Evolutionary conservation across 202 grass and related monocot genomes (phyloP), one percentile per base, ranked within the genome.

Genomic region (Setaria viridis): DNA sequence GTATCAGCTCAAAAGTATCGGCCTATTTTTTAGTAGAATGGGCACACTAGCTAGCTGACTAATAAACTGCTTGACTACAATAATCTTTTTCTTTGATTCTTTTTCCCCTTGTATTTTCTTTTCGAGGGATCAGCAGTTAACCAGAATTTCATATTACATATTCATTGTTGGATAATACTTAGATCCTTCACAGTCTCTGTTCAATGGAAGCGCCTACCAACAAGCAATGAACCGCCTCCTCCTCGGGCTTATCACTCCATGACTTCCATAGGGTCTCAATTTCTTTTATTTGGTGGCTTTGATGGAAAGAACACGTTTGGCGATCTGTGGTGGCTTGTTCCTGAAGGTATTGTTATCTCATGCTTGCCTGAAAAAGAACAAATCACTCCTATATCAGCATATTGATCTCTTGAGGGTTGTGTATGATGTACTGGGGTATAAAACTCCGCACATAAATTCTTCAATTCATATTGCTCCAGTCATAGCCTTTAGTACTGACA

Each of bases 231-330:
- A 55, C 93, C 91, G 32, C 96, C 96, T 15, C 86, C 84, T 76
- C 84, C 93, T 82, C 89, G 96, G 46, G 93, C 96, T 78, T 98
- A 98, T 84, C 96, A 98, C 62, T 98, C 96, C 75, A 95, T 98
- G 91, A 95, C 79, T 89, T 92, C 83, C 49, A 75, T 95, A 79
- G 89, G 91, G 46, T 72, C 89, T 86, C 90, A 84, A 49, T 95
- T 94, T 90, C 91, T 98, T 87, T 84, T 98, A 77, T 98, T 98
- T 94, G 96, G 96, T 80, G 96, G 96, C 56, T 98, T 98, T 89
- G 96, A 98, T 87, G 96, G 96, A 74, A 98, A 98, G 81, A 94
- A 89, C 64, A 95, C 96, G 2, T 98, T 98, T 85, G 91, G 91
- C 8, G 96, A 98, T 88, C 82, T 98, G 67, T 98, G 96, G 96